Base-by-base conservation (phyloP, 192 early-diverging fungal genomes). In the Pilaira anomala region DNA sequence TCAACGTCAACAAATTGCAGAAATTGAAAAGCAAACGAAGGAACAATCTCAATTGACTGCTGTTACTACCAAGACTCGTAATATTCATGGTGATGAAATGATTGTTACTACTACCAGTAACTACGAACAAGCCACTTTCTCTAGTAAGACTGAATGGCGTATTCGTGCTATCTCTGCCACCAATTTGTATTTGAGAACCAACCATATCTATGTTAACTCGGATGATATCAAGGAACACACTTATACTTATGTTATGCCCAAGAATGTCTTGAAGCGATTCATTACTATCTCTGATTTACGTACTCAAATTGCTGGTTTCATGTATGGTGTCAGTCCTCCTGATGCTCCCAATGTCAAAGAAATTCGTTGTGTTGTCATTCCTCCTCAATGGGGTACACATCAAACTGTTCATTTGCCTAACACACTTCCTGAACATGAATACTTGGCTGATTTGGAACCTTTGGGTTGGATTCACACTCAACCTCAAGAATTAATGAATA, bases 111-210 rank as follows among this genome's bases (percentile, higher is more conserved):
- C 95, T 5, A 97, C 94, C 3, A 94, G 92, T 62, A 93, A 93
- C 64, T 99, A 97, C 69, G 97, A 98, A 78, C 88, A 91, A 6
- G 91, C 95, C 78, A 93, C 93, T 3, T 99, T 99, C 75, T 84
- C 89, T n/a, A 97, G 95, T 46, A 98, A 99, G 81, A 97, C 95
- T 5, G 97, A 99, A 73, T 99, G 97, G 97, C 92, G 97, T 60
- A 86, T 95, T 48, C 88, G 97, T 42, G 95, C 97, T n/a, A 93
- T 99, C 54, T 93, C 97, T 3, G 89, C 94, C 8, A 95, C 95
- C 60, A 98, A 97, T 73, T 74, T 99, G 72, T 90, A 92, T 59
- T 75, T 98, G 58, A 91, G 95, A 63, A 97, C 96, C 3, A 93
- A 95, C 72, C 93, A 98, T 74, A 89, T 99, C 71, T 98, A 94